Base-by-base conservation (phyloP, 1,139 yeast genomes). In the Arxiozyma bovina region DNA sequence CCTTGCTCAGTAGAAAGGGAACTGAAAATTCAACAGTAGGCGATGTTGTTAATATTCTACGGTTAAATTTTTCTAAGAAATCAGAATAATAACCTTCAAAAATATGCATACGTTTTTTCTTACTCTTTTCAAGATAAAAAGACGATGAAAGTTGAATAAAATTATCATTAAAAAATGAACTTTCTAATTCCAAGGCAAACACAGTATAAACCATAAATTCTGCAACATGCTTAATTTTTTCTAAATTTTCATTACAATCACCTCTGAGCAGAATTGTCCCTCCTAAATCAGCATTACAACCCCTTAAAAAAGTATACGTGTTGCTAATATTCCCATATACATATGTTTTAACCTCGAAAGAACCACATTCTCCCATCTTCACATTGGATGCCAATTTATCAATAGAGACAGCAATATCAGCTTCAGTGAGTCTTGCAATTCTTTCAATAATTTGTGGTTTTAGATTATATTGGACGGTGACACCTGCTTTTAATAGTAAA, bases 201-300 rank as follows among this genome's bases (percentile, higher is more conserved):
- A 84, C 80, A 1, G 86, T 87, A 52, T 87, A 85, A 4, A 87
- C 79, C 80, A 91, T 77, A 50, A 93, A 84, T 61, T 88, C 96
- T 1, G 87, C 77, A 1, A 91, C 85, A 55, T 84, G 83, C 66
- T 94, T 94, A 25, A 91, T 77, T 54, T 81, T 80, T 52, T 81
- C 77, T 58, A 91, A 70, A 1, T 76, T 66, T 2, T 80, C 83
- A 48, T 76, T 80, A 60, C 79, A 78, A 0, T 82, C 85, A 2
- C 99, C 99, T 56, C 99, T 75, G 27, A 94, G 72, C 9, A 87
- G 75, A 21, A 93, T 78, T 0, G 99, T 90, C 49, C 93, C 85
- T 0, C 99, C 99, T 0, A 84, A 72, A 46, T 80, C 81, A 23
- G 79, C 75, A 49, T 86, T 83, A 61, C 90, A 84, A 0, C 97